These are phyloP conservation scores for Bidens hawaiensis DNA, from an alignment of 140 eudicot genomes.

Conservation along the genomic window DNA sequence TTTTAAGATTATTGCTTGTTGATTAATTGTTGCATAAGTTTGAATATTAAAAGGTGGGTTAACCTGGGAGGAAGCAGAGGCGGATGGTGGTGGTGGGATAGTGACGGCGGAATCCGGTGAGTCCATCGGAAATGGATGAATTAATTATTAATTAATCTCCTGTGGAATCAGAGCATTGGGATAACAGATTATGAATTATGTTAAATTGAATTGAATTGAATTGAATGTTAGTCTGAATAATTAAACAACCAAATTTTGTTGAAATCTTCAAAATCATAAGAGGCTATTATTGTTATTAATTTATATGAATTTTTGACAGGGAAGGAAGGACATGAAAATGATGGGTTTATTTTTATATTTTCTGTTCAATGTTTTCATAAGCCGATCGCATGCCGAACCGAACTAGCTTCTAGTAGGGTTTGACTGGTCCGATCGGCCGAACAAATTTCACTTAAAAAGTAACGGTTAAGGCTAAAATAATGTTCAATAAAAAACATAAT, in stretches of 20 bases:
- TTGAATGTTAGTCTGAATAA: neutral
- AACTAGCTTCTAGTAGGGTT: too few species aligned
- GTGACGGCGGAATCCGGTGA: slow-evolving; percentile 17
- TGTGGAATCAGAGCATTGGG: slow-evolving; percentile 15
- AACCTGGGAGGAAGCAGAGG: slow-evolving; percentile 21
- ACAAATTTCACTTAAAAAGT: too few species aligned
- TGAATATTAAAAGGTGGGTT: neutral
- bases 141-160: neutral
- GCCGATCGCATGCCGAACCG: too few species aligned
- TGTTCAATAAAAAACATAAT: too few species aligned
- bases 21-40: neutral
- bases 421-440: too few species aligned
- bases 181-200: neutral
- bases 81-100: slow-evolving; percentile 14
- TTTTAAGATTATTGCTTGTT: too few species aligned
- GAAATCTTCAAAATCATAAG: slow-evolving; percentile 14
- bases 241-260: slow-evolving; percentile 14
- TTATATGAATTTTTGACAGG: neutral
- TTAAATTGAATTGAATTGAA: neutral
- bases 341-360: neutral
- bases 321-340: neutral
- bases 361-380: too few species aligned
- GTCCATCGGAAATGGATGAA: slow-evolving; percentile 13
- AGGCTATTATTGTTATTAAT: neutral
- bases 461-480: too few species aligned